Conservation (phyloP, 352 stramenopile species). For the Poterioochromonas sp. region DNA sequence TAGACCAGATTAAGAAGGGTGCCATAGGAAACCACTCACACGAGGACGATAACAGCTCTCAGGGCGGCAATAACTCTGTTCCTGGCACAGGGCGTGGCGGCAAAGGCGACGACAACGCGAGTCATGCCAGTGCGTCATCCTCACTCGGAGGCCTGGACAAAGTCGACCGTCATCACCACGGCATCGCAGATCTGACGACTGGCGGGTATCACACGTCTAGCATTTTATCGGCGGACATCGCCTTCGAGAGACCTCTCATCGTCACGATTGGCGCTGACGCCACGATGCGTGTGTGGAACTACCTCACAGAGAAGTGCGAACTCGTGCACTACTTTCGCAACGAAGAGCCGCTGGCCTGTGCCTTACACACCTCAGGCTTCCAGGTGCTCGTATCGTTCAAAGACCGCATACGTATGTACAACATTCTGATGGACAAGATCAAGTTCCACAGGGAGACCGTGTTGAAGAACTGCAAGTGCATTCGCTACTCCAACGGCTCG, state of each 20-base stretch:
- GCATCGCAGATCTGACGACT: background rate
- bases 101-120: background rate
- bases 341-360: background rate
- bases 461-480: constrained; percentile 68
- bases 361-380: background rate
- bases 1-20: background rate
- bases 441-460: constrained; percentile 27
- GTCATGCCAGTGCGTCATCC: background rate
- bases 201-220: background rate
- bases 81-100: background rate
- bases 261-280: background rate
- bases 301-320: background rate
- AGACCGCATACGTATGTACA: constrained; percentile 24
- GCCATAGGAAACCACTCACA: background rate
- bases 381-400: constrained; percentile 25
- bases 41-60: background rate
- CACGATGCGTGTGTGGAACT: constrained; percentile 17
- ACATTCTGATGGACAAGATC: constrained; percentile 19
- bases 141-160: no score
- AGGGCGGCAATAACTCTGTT: no score
- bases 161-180: no score
- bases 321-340: background rate
- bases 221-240: background rate
- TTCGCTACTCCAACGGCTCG: constrained; percentile 72
- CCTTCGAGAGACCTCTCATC: background rate